Evolutionary conservation across 768 basidiomycete species (phyloP).

Genomic region (Termitomyces sp.): DNA sequence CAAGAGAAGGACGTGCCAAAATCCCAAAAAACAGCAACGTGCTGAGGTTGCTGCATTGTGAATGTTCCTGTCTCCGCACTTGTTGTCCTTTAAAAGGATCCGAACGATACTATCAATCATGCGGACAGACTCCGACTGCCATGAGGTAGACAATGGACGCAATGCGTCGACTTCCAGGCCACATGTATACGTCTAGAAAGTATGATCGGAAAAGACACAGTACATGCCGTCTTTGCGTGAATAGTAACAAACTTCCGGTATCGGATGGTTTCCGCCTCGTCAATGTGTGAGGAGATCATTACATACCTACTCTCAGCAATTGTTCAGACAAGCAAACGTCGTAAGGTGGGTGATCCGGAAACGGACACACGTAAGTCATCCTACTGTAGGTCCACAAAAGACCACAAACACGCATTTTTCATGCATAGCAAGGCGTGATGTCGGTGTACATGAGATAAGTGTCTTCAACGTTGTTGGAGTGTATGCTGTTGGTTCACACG

Average conservation of each 20-base stretch:
- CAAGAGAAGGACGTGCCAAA: constrained; percentile 11
- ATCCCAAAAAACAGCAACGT: constrained; percentile 36
- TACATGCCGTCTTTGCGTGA: no score
- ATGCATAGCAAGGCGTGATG: not conserved
- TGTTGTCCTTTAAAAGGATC: constrained; percentile 8
- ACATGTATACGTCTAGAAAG: not conserved
- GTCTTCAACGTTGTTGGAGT: not conserved
- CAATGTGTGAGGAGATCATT: not conserved
- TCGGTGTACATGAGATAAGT: not conserved
- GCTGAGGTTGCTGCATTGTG: constrained; percentile 26
- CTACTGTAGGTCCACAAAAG: not conserved
- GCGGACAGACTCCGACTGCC: not conserved
- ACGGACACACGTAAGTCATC: not conserved
- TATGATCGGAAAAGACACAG: not conserved
- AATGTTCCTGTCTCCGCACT: not conserved
- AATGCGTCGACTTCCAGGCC: not conserved
- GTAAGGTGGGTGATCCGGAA: not conserved
- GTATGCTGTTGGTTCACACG: not conserved
- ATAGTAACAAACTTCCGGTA: not conserved
- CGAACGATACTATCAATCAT: not conserved
- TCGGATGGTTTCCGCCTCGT: not conserved
- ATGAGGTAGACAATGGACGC: not conserved
- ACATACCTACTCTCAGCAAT: not conserved
- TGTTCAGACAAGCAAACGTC: not conserved
- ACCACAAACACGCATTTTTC: not conserved